A percentile compares a stretch with the other conserved stretches of the same genome.
These are phyloP conservation scores for Mycena olivaceomarginata DNA, from an alignment of 768 basidiomycete species.

Conservation along the genomic window DNA sequence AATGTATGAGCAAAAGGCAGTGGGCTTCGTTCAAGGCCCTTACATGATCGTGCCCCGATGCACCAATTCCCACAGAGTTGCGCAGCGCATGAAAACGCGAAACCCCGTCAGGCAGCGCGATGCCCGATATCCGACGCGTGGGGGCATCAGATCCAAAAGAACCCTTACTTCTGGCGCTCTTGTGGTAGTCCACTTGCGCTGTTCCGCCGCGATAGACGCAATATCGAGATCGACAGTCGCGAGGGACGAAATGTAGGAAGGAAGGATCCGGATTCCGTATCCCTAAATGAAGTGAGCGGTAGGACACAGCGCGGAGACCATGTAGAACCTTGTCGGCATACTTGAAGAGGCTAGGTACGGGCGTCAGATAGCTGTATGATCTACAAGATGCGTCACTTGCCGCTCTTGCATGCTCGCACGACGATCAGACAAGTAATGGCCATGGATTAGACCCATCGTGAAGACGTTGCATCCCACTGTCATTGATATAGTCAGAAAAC, in stretches of 20 bases:
- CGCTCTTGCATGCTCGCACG: slow-evolving; percentile 17
- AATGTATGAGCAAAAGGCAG: not conserved
- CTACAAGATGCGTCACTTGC: not conserved
- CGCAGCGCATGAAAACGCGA: slow-evolving; percentile 2
- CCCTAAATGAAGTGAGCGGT: slow-evolving; percentile 11
- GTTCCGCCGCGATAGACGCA: not conserved
- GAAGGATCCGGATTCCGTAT: slow-evolving; percentile 31
- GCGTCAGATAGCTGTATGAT: not conserved
- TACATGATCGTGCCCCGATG: not conserved
- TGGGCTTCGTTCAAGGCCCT: too few relatives aligned
- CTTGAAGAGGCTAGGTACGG: slow-evolving; percentile 20
- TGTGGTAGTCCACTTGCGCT: not conserved
- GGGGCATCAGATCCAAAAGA: not conserved
- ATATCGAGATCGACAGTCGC: too few relatives aligned
- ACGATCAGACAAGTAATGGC: slow-evolving; percentile 22
- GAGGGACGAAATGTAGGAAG: slow-evolving; percentile 29
- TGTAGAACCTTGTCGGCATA: slow-evolving; percentile 32
- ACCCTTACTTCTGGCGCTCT: not conserved
- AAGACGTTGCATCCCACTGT: slow-evolving; percentile 34
- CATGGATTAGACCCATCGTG: slow-evolving; percentile 21
- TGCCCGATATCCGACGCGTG: not conserved
- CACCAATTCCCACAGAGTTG: slow-evolving; percentile 15
- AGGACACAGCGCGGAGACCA: not conserved
- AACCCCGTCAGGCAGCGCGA: not conserved
- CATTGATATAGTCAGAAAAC: not conserved